Evolutionary conservation across 805 yeast species (phyloP).

Genomic region (Myxozyma geophila): DNA sequence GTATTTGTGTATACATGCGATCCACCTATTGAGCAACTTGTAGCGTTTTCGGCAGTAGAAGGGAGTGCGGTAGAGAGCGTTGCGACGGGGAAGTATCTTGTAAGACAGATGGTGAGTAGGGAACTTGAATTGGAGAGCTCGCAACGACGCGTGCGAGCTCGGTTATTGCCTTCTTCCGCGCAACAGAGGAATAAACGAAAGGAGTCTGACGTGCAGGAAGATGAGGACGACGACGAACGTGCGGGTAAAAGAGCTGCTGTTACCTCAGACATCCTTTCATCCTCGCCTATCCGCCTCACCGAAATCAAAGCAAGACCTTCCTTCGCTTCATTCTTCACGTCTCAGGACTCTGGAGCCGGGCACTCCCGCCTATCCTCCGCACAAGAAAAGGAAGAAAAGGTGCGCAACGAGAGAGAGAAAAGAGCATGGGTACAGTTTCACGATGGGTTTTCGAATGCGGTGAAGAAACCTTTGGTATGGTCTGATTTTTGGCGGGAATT

Average conservation of each 20-base stretch:
- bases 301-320: constrained; percentile 1
- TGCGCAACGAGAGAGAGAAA: constrained; percentile 31
- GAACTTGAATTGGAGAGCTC: constrained; percentile 9
- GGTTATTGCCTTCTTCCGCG: not conserved
- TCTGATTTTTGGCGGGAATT: constrained; percentile 57
- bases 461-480: constrained; percentile 78
- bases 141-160: not conserved
- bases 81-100: constrained; percentile 21
- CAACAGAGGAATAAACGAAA: not conserved
- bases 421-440: constrained; percentile 79
- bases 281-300: constrained; percentile 4
- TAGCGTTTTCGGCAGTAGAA: constrained; percentile 24
- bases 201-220: not conserved
- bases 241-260: not conserved
- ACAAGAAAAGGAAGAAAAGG: constrained; percentile 12
- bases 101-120: constrained; percentile 23
- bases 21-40: constrained; percentile 45
- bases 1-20: constrained; percentile 41
- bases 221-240: not conserved
- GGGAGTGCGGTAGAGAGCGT: constrained; percentile 11
- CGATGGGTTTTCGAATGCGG: constrained; percentile 89
- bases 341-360: not conserved
- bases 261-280: not conserved
- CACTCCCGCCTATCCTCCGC: constrained; percentile 16
- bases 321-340: constrained; percentile 9